phyloP scores from a whole-genome alignment of 805 yeast genomes.

The Candida ipomoeae region DNA sequence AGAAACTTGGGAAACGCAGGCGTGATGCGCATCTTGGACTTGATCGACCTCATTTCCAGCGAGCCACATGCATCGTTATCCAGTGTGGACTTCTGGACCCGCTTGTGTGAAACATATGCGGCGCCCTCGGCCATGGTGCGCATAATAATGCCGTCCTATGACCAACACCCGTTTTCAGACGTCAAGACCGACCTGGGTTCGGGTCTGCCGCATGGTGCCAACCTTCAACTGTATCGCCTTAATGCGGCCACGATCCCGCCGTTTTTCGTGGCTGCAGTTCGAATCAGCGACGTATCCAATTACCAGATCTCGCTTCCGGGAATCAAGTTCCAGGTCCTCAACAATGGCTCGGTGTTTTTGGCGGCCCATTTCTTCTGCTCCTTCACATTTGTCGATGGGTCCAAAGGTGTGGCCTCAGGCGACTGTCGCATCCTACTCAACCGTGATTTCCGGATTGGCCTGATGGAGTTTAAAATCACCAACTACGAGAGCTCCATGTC shows the following conservation, averaged over 20 bases:
- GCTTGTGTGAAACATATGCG: slow-evolving; percentile 30
- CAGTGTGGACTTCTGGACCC: slow-evolving; percentile 35
- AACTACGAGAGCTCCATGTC: slow-evolving; percentile 27
- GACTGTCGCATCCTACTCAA: slow-evolving; percentile 60
- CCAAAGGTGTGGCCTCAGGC: slow-evolving; percentile 59
- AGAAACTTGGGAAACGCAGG: slow-evolving; percentile 42
- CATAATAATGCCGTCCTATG: slow-evolving; percentile 22
- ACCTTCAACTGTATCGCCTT: slow-evolving; percentile 51
- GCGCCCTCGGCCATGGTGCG: slow-evolving; percentile 29
- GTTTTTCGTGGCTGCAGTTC: slow-evolving; percentile 49
- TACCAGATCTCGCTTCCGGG: slow-evolving; percentile 34
- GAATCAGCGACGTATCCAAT: slow-evolving; percentile 36
- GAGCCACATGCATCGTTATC: slow-evolving; percentile 28
- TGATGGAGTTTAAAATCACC: slow-evolving; percentile 54
- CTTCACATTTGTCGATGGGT: slow-evolving; percentile 60
- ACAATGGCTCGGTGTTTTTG: slow-evolving; percentile 36
- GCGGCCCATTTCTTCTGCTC: slow-evolving; percentile 26
- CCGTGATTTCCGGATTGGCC: slow-evolving; percentile 61
- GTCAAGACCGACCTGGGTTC: not conserved
- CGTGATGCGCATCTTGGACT: slow-evolving; percentile 35
- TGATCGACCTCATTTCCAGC: slow-evolving; percentile 35
- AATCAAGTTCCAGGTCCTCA: slow-evolving; percentile 36
- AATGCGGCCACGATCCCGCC: slow-evolving; percentile 62
- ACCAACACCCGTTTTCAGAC: not conserved
- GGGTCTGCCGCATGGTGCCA: not conserved